These are phyloP conservation scores for Fusarium tjaetaba DNA, from an alignment of 2,329 filamentous ascomycete species.

Conservation along the genomic window DNA sequence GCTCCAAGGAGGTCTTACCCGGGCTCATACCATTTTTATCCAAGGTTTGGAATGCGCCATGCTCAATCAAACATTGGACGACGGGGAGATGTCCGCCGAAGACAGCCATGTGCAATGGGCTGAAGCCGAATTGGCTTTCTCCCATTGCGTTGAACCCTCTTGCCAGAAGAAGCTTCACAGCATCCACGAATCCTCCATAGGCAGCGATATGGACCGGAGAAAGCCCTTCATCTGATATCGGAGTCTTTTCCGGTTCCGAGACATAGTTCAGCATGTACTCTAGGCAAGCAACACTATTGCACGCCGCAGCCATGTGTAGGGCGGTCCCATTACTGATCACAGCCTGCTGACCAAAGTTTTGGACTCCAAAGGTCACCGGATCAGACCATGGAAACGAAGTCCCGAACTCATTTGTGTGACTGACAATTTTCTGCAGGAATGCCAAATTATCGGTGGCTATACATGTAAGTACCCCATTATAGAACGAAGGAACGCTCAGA, in stretches of 20 bases:
- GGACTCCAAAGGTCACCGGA: neutral
- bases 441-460: no score
- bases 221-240: neutral
- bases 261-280: neutral
- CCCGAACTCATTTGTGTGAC: no score
- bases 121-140: neutral
- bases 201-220: constrained; percentile 4
- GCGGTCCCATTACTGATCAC: neutral
- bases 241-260: neutral
- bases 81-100: rapidly evolving
- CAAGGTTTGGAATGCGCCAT: neutral
- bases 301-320: neutral
- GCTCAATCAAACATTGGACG: neutral
- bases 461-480: no score
- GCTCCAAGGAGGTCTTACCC: no score
- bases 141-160: neutral
- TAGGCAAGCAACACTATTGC: neutral
- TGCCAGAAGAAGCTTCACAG: neutral
- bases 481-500: no score
- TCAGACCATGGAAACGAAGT: neutral
- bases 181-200: rapidly evolving
- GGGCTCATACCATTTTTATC: neutral
- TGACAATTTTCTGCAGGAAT: neutral
- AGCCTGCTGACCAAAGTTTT: neutral
- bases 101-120: neutral